These are phyloP conservation scores for Chaetothyriales sp. DNA, from an alignment of 2,329 filamentous ascomycete species.

Conservation along the genomic window DNA sequence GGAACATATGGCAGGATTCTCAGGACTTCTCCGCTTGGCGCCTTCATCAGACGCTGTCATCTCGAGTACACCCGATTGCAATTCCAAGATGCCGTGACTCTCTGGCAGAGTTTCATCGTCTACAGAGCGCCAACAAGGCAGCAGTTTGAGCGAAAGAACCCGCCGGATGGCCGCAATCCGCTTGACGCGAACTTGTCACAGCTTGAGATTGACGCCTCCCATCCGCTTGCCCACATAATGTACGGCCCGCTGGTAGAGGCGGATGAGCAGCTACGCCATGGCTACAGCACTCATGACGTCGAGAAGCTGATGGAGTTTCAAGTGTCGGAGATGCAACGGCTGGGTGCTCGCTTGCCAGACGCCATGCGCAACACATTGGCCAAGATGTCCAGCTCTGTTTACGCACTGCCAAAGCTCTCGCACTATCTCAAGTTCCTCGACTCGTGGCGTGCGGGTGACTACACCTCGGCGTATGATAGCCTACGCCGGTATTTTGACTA, in stretches of 20 bases:
- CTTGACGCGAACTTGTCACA: constrained; percentile 49
- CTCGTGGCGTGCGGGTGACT: constrained; percentile 81
- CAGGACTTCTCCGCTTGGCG: constrained; percentile 62
- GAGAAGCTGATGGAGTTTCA: constrained; percentile 76
- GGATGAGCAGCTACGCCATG: constrained; percentile 19
- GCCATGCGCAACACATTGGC: constrained; percentile 58
- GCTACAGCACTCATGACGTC: constrained; percentile 57
- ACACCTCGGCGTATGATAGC: constrained; percentile 74
- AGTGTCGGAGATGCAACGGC: constrained; percentile 71
- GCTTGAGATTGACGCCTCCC: constrained; percentile 39
- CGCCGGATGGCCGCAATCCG: constrained; percentile 31
- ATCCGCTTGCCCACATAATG: constrained; percentile 34
- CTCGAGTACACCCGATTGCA: constrained; percentile 67
- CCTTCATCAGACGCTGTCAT: constrained; percentile 59
- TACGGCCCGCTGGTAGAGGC: constrained; percentile 34
- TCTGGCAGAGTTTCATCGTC: constrained; percentile 71
- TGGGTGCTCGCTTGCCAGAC: constrained; percentile 62
- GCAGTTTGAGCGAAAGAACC: constrained; percentile 42
- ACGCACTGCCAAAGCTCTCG: constrained; percentile 15
- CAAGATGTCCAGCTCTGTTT: constrained; percentile 38
- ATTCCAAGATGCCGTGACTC: constrained; percentile 59
- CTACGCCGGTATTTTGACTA: constrained; percentile 95
- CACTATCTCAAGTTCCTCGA: constrained; percentile 56
- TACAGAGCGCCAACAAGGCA: constrained; percentile 63
- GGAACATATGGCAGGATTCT: constrained; percentile 39